Conservation (phyloP, 129 eudicot species). For the Chrysanthemum makinoi region DNA sequence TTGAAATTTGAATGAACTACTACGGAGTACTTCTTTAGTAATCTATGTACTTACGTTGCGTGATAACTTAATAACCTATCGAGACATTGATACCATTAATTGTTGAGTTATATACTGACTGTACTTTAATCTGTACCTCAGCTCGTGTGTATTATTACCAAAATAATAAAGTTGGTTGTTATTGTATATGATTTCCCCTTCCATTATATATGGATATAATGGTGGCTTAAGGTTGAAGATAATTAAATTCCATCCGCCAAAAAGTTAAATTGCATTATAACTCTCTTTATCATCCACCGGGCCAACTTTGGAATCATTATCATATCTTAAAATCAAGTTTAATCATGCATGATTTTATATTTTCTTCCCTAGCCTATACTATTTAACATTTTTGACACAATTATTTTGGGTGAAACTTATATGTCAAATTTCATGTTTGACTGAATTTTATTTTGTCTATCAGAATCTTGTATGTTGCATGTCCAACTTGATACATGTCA, state of each 20-base stretch:
- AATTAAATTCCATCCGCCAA: background rate
- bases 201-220: background rate
- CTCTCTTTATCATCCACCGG: constrained; percentile 7
- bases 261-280: constrained; percentile 10
- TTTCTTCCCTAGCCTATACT: background rate
- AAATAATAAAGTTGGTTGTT: background rate
- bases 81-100: too few relatives aligned
- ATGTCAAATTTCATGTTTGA: too few relatives aligned
- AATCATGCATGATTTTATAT: background rate
- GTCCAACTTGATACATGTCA: too few relatives aligned
- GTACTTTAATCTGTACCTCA: too few relatives aligned
- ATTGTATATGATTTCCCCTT: background rate
- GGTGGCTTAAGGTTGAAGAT: constrained; percentile 14
- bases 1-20: too few relatives aligned
- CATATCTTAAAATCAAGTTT: background rate
- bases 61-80: too few relatives aligned
- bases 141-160: too few relatives aligned
- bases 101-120: too few relatives aligned
- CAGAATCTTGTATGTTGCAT: too few relatives aligned
- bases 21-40: too few relatives aligned
- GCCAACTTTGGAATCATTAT: constrained; percentile 14
- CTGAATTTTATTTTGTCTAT: too few relatives aligned
- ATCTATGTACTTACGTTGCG: too few relatives aligned
- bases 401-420: background rate
- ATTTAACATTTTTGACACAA: background rate